Evolutionary conservation across 2,329 filamentous ascomycete species (phyloP).

Genomic region (Zarea fungicola): DNA sequence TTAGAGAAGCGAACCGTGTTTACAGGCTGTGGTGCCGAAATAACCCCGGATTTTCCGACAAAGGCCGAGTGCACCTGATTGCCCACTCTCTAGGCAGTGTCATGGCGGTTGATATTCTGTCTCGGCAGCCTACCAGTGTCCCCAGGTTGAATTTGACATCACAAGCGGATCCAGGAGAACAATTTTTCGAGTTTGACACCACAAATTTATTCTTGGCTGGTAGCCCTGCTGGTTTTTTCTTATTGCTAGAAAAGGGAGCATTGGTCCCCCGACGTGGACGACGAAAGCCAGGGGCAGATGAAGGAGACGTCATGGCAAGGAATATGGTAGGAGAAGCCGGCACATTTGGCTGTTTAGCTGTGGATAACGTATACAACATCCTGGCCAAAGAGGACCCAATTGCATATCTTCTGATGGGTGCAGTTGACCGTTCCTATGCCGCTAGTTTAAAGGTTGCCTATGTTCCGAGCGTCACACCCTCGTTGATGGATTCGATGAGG

Average conservation of each 20-base stretch:
- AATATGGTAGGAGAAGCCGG: conserved; percentile 72
- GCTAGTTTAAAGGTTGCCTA: conserved; percentile 69
- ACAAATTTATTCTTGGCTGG: conserved; percentile 84
- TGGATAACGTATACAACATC: conserved; percentile 96
- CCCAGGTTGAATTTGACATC: conserved; percentile 43
- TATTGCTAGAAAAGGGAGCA: conserved; percentile 69
- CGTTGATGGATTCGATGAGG: conserved; percentile 60
- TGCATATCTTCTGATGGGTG: conserved; percentile 85
- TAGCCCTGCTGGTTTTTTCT: conserved; percentile 87
- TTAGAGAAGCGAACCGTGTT: conserved; percentile 89
- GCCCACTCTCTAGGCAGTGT: conserved; percentile 91
- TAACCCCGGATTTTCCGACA: conserved; percentile 76
- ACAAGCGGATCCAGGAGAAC: conserved; percentile 36
- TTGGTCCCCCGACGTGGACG: conserved; percentile 73
- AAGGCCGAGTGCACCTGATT: conserved; percentile 84
- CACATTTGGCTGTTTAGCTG: conserved; percentile 81
- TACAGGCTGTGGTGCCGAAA: conserved; percentile 93
- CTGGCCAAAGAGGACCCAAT: conserved; percentile 70
- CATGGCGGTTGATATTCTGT: conserved; percentile 90
- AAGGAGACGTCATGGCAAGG: conserved; percentile 49
- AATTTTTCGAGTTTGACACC: conserved; percentile 86
- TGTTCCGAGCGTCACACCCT: conserved; percentile 67
- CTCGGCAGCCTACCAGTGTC: conserved; percentile 73
- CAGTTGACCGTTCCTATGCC: conserved; percentile 77
- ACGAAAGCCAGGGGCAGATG: conserved; percentile 68